phyloP scores from a whole-genome alignment of 441 rosid species.

The Pelargonium citronellum region DNA sequence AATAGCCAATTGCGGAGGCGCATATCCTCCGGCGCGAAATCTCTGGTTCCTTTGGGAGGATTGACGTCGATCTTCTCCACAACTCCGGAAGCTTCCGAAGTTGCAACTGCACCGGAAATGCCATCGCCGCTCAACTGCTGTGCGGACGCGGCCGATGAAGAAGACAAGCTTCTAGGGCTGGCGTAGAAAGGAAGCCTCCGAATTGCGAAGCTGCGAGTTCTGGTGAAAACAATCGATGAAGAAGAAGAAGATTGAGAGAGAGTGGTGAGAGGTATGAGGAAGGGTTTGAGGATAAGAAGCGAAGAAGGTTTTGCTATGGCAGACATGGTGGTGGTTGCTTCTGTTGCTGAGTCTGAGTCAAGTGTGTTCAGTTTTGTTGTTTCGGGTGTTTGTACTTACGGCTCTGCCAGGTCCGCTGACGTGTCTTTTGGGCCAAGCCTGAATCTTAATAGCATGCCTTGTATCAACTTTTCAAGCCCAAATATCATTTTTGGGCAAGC shows the following conservation, averaged over 20 bases:
- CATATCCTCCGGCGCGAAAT: constrained; percentile 89
- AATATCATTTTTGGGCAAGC: background rate
- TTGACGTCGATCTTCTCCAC: constrained; percentile 63
- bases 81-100: constrained; percentile 29
- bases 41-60: constrained; percentile 90
- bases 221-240: background rate
- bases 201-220: constrained; percentile 18
- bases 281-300: constrained; percentile 32
- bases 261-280: constrained; percentile 17
- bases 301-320: constrained; percentile 25
- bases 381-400: background rate
- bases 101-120: constrained; percentile 45
- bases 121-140: constrained; percentile 21
- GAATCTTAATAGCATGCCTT: background rate
- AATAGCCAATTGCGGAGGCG: constrained; percentile 88
- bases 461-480: background rate
- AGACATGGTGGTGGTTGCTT: constrained; percentile 24
- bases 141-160: constrained; percentile 31
- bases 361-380: background rate
- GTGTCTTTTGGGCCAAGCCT: background rate
- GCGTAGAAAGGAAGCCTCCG: constrained; percentile 13
- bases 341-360: background rate
- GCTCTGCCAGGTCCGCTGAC: background rate
- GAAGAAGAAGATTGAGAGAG: constrained; percentile 14
- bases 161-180: constrained; percentile 23